Evolutionary conservation across 2,329 filamentous ascomycete genomes (phyloP).

Genomic region (Pyricularia sp.): DNA sequence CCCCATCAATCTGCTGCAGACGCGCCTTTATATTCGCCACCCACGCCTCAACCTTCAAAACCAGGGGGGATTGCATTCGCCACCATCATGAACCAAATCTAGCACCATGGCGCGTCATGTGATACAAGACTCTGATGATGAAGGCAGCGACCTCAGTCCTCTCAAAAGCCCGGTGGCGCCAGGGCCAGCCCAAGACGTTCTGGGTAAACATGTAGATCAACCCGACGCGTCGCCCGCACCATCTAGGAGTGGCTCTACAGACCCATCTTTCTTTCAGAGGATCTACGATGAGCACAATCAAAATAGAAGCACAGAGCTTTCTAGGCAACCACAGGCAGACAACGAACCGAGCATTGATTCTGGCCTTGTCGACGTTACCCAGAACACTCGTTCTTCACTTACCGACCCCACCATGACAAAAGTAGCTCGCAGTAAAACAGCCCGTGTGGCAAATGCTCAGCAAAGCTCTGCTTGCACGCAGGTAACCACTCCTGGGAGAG

Average conservation of each 20-base stretch:
- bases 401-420: background rate
- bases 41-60: background rate
- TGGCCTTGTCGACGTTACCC: background rate
- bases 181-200: background rate
- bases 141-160: conserved; percentile 18
- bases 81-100: background rate
- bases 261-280: conserved; percentile 35
- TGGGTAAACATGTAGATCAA: background rate
- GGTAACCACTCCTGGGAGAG: conserved; percentile 21
- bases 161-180: conserved; percentile 8
- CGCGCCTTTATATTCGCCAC: background rate
- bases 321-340: background rate
- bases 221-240: background rate
- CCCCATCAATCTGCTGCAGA: background rate
- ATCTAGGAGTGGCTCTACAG: conserved; percentile 29
- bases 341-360: background rate
- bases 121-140: conserved; percentile 23
- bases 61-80: background rate
- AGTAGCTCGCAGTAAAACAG: conserved; percentile 7
- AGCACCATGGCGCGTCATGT: conserved; percentile 17
- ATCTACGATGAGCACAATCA: conserved; percentile 34
- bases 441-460: conserved; percentile 8
- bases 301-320: background rate
- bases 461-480: conserved; percentile 20
- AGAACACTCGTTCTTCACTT: background rate